Evolutionary conservation across 495 filamentous ascomycete genomes (phyloP).

Genomic region (Neurospora terricola): DNA sequence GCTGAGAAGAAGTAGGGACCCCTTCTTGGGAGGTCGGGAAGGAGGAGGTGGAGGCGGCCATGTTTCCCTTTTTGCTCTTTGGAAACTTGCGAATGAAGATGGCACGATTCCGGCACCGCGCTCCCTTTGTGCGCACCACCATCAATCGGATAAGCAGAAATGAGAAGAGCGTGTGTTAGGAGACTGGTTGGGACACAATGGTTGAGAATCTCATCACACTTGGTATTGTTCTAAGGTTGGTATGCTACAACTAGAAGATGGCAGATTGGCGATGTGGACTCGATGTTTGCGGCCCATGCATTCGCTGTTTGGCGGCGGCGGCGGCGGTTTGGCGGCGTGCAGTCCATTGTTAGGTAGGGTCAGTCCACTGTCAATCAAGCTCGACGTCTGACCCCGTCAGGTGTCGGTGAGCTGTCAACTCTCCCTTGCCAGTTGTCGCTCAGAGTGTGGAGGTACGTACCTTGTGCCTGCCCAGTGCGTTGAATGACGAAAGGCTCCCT

Average conservation of each 20-base stretch:
- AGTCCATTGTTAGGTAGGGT: not conserved
- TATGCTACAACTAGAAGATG: not conserved
- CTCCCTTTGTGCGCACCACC: constrained; percentile 7
- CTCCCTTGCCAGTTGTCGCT: not conserved
- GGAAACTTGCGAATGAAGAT: constrained; percentile 3
- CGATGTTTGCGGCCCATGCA: not conserved
- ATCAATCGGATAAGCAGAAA: not conserved
- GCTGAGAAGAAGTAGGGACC: not conserved
- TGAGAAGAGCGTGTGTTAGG: not conserved
- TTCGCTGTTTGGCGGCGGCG: not conserved
- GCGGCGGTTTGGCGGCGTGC: not conserved
- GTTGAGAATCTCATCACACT: not conserved
- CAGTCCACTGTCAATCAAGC: not conserved
- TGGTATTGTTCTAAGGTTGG: constrained; percentile 1
- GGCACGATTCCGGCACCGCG: constrained; percentile 4
- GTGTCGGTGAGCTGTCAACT: not conserved
- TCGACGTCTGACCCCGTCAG: not conserved
- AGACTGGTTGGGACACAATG: not conserved
- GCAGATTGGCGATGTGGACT: not conserved
- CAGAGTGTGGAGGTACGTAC: not conserved
- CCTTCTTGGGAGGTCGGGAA: not conserved
- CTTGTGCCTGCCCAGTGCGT: not conserved
- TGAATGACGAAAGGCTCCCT: not conserved
- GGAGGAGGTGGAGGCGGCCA: not conserved
- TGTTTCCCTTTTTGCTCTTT: not conserved